Base-by-base conservation (phyloP, 371 early-diverging fungal species). In the Mucor indicus region DNA sequence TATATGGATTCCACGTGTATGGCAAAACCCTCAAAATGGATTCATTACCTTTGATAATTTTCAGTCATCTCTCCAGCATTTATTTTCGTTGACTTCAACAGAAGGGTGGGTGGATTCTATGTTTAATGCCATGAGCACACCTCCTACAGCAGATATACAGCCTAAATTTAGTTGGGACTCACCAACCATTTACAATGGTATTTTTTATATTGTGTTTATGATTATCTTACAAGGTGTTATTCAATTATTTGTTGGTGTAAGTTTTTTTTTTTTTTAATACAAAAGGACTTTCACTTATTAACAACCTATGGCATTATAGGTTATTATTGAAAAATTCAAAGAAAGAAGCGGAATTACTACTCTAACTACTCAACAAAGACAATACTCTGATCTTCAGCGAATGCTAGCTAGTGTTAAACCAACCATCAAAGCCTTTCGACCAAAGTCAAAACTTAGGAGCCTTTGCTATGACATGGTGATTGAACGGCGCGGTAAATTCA, bases 321-420 rank as follows among this genome's bases (percentile, higher is more conserved):
- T 81, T 24, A 81, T 81, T 36, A 68, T 81, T 40, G 81, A 81
- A 57, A 74, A 79, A 11, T 81, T 81, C 55, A 79, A 81, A 44
- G 74, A 79, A 24, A 58, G 81, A 57, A 65, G 65, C 23, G 81
- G 81, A 1, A 79, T 81, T 21, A 69, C 81, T 16, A 70, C 79
- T 5, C 44, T 79, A 33, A 81, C 81, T 4, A 61, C 74, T 2
- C 58, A 64, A 4, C 81, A 81, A 23, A 58, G 81, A 38, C 76
- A 77, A 38, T 81, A 77, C 62, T 57, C 64, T 17, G 81, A 81
- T 51, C 55, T 81, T 13, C 60, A 60, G 22, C 74, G 81, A 25
- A 69, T 79, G 43, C 50, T 81, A 12, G 74, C 78, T n/a, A 57
- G 66, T 29, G 67, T 81, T 22, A 77, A 72, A 24, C 81, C 81